Base-by-base conservation (phyloP, 1,139 yeast species). In the Hyphopichia khmerensis region DNA sequence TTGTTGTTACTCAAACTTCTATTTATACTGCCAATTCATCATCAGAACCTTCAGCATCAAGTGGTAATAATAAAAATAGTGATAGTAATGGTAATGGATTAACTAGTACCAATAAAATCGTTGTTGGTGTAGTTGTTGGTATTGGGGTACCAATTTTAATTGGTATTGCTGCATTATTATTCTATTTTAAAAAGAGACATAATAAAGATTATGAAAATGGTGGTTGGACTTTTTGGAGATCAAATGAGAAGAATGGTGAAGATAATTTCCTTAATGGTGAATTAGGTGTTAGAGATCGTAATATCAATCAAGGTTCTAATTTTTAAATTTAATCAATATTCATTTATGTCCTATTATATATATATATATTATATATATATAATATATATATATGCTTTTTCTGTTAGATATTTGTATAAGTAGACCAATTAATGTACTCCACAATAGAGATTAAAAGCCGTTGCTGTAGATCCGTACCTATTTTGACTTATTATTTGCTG, bases 201-300 rank as follows among this genome's bases (percentile, higher is more conserved):
- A 56, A 59, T 46, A 60, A 55, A 41, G 64, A 59, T 35, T 50
- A 52, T 33, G 64, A 64, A 40, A 55, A 50, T 39, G 65, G 72
- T 14, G 72, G 75, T 24, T 74, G 79, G 79, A 74, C 79, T 2
- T 74, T 74, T 64, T 74, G 79, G 79, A 66, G 77, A 55, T 72
- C 71, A 62, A 69, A 67, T 45, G 78, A 71, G 50, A 72, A 74
- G 58, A 69, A 68, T 39, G 63, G 63, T 37, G 62, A 64, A 38
- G 77, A 72, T 48, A 95, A 87, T 56, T 67, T 77, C 40, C 70
- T 82, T 43, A 85, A 87, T 17, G 80, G 83, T 19, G 72, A 70
- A 46, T 77, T 87, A 51, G 71, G 88, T 8, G 73, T 71, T 23
- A 64, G 72, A 45, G 69, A 84, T 46, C 59, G 77, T 46, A 59